Evolutionary conservation across 2,329 filamentous ascomycete genomes (phyloP).

Genomic region (Fusarium xyrophilum): DNA sequence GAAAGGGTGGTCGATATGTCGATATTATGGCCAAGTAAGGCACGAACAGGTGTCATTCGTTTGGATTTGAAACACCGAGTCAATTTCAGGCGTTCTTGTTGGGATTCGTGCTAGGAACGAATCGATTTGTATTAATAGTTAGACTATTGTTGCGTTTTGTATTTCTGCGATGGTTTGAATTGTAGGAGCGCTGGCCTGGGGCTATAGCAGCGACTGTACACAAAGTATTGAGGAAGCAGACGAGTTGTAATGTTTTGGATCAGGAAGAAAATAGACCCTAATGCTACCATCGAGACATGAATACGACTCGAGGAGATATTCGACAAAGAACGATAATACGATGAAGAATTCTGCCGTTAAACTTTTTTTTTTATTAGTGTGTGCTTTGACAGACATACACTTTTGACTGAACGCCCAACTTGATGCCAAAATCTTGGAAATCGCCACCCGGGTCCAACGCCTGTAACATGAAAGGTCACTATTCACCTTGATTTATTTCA

Average conservation of each 20-base stretch:
- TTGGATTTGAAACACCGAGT: constrained; percentile 12
- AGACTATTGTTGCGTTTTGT: constrained; percentile 32
- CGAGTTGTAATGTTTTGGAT: constrained; percentile 33
- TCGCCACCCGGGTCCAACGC: constrained; percentile 16
- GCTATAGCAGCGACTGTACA: constrained; percentile 28
- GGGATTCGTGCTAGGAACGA: constrained; percentile 28
- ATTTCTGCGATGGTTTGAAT: constrained; percentile 21
- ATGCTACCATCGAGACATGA: constrained; percentile 20
- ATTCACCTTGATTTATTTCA: constrained; percentile 13
- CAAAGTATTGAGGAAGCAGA: constrained; percentile 15
- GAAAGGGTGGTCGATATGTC: constrained; percentile 88
- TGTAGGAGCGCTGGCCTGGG: constrained; percentile 9
- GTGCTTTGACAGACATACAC: not conserved
- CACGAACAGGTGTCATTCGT: not conserved
- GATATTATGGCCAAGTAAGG: constrained; percentile 86
- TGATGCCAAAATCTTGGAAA: constrained; percentile 9
- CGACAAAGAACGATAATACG: constrained; percentile 30
- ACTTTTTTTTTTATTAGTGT: too few relatives aligned
- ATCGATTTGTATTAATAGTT: constrained; percentile 36
- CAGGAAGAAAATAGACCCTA: constrained; percentile 29
- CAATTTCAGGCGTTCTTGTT: constrained; percentile 30
- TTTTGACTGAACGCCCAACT: not conserved
- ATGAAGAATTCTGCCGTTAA: constrained; percentile 17
- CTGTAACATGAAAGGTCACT: not conserved
- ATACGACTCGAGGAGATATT: constrained; percentile 16